Percentiles rank a stretch among this genome's conserved stretches.
Conservation (phyloP, 768 basidiomycete species). For the Leccinum aurantiacum region DNA sequence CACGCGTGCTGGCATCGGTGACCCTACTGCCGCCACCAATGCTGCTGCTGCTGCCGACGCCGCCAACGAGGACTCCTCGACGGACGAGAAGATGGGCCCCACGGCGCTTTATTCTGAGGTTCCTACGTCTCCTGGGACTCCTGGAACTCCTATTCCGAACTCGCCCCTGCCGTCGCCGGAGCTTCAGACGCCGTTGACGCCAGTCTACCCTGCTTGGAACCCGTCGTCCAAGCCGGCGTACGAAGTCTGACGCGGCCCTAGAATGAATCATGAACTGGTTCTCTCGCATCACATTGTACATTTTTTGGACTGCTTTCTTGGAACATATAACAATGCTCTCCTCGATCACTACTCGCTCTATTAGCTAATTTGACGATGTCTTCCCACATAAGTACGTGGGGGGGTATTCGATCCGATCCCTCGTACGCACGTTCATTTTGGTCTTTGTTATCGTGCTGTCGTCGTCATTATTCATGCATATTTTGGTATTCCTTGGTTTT, state of each 20-base stretch:
- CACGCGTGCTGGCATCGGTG: slow-evolving; percentile 91
- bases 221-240: background rate
- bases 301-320: background rate
- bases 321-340: background rate
- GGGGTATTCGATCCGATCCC: background rate
- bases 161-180: background rate
- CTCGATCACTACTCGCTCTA: background rate
- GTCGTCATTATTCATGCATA: background rate
- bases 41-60: slow-evolving; percentile 40
- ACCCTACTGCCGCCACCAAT: slow-evolving; percentile 73
- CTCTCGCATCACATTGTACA: background rate
- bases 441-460: background rate
- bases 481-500: background rate
- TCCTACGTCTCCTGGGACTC: background rate
- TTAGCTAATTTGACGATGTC: background rate
- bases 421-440: background rate
- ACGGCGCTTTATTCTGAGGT: slow-evolving; percentile 11
- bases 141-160: background rate
- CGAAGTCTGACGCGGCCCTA: background rate
- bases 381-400: background rate
- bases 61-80: background rate
- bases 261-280: background rate
- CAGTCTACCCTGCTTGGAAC: background rate
- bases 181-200: background rate
- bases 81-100: slow-evolving; percentile 26